These are phyloP conservation scores for Fraxinus cuspidata DNA, from an alignment of 257 asterid genomes.

Conservation along the genomic window DNA sequence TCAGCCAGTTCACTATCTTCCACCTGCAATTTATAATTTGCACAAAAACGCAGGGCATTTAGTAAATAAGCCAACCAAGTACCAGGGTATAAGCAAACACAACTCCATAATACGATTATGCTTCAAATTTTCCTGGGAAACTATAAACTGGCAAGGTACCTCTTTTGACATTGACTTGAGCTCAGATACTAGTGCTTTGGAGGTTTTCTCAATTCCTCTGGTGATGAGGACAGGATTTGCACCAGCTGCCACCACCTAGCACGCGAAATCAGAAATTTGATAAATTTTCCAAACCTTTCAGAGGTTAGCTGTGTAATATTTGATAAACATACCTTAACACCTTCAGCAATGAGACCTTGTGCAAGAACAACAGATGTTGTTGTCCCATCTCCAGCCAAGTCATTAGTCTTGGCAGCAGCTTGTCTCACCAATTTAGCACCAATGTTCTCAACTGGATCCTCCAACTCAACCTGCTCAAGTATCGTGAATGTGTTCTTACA, in stretches of 20 bases:
- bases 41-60: slow-evolving; percentile 6
- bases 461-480: slow-evolving; percentile 75
- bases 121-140: background rate
- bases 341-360: slow-evolving; percentile 95
- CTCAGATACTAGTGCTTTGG: slow-evolving; percentile 87
- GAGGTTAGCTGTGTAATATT: slow-evolving; percentile 3
- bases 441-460: slow-evolving; percentile 94
- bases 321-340: slow-evolving; percentile 71
- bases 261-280: background rate
- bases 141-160: slow-evolving; percentile 38
- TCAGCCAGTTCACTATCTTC: slow-evolving; percentile 96
- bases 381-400: slow-evolving; percentile 99
- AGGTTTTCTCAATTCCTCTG: slow-evolving; percentile 90
- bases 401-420: slow-evolving; percentile 99
- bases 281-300: background rate
- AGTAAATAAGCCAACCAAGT: background rate
- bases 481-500: slow-evolving; percentile 5
- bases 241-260: slow-evolving; percentile 96
- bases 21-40: slow-evolving; percentile 48
- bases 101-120: background rate
- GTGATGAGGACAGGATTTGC: slow-evolving; percentile 93
- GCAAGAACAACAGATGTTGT: slow-evolving; percentile 99
- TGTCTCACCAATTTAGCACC: slow-evolving; percentile 97
- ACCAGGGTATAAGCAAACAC: background rate
- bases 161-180: slow-evolving; percentile 82